Evolutionary conservation across 768 basidiomycete genomes (phyloP), one percentile per base, ranked within the genome.

Genomic region (Russula olivacea): DNA sequence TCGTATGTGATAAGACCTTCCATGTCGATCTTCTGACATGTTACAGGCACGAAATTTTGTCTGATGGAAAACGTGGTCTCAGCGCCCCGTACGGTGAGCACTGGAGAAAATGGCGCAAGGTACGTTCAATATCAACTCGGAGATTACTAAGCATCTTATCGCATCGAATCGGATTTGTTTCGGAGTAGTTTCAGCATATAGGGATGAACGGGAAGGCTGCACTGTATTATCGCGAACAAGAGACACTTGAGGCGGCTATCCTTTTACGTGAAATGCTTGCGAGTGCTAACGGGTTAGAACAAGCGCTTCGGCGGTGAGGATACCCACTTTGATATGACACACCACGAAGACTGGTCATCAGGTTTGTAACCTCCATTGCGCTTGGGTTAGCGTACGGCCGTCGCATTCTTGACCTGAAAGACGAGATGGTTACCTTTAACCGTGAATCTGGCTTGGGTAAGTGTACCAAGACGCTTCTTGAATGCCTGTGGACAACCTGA

Each of bases 41-140:
- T 23, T n/a, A 2, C 6, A 67, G 60, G 30, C 52, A 65, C 41
- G 64, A 67, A 15, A 65, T 67, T 19, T 52, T 67, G 43, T 67
- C 62, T 1, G 58, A 43, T 17, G 58, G 55, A 23, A 40, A 60
- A 14, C 63, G 63, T 17, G 66, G 66, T 6, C 17, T 61, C 25
- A 66, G 36, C 30, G 34, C 49, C 15, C 59, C 49, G 4, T 65
- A 61, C 36, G 47, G 52, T 28, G 55, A 61, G 11, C 21, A 49
- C 41, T 58, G 59, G 54, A 38, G 59, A 36, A 61, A n/a, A 59
- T 66, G 66, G 54, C 66, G 53, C 1, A 66, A 61, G 58, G 57
- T 62, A 8, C n/a, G 41, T 25, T 41, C 36, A 55, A 17, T 25
- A 5, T 48, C n/a, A 12, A 14, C 21, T 17, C 15, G 5, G 21